Evolutionary conservation across 345 rosid genomes (phyloP), one percentile per base, ranked within the genome.

Genomic region (Gossypium mustelinum): DNA sequence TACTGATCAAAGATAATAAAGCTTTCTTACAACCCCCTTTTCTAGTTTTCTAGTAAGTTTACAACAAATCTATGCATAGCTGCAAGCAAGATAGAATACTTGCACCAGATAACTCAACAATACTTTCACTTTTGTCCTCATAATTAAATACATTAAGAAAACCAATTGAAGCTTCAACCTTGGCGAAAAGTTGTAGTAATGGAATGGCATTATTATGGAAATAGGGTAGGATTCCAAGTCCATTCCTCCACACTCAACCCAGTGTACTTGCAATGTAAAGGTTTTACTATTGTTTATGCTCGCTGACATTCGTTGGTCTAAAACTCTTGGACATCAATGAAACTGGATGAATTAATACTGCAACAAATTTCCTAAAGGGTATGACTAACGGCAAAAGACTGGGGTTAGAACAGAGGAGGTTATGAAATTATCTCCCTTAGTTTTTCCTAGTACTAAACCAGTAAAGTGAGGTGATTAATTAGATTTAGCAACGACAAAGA

Each of bases 401-500:
- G 41, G 41, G 7, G 18, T 1, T 13, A 14, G 65, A 27, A 41
- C n/a, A 4, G 16, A 27, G 65, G 17, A 25, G 7, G 41, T 34
- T 34, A 34, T 34, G 41, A 34, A 60, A 60, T 27, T 13, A 60
- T 13, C n/a, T 8, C 41, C 41, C 41, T 34, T 4, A 34, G 4
- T n/a, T 2, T n/a, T 16, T n/a, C 9, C 22, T n/a, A 54, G 11
- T 54, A 12, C 18, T 4, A 24, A 25, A 59, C 39, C 12, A 59
- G 17, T 11, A 59, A n/a, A 45, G 2, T 10, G 50, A 45, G 12
- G 1, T 51, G 9, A 5, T 29, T 18, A 57, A 73, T 12, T 22
- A 59, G 64, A 59, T 59, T 59, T 13, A 47, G 24, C 18, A 34
- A 58, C 56, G 75, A 58, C 11, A 44, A 55, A 77, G 52, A 20